These are phyloP conservation scores for Annulohypoxylon truncatum DNA, from an alignment of 2,329 filamentous ascomycete genomes.

Conservation along the genomic window DNA sequence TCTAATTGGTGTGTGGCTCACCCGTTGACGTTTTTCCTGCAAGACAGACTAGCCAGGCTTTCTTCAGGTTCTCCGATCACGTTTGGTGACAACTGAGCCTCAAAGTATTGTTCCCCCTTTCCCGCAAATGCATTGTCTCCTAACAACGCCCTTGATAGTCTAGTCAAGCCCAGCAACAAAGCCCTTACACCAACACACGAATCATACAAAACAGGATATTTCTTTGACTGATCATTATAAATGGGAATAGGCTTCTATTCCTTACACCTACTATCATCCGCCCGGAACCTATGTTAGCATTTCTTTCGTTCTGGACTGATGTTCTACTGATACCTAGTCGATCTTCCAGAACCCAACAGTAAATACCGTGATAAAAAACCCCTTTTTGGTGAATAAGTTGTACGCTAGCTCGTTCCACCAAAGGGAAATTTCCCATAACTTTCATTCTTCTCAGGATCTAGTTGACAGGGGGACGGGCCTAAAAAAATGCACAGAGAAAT, in stretches of 20 bases:
- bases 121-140: constrained; percentile 10
- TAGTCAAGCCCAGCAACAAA: not conserved
- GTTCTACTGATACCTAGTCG: not conserved
- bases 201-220: not conserved
- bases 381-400: not conserved
- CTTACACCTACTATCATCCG: not conserved
- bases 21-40: too few relatives aligned
- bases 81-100: too few relatives aligned
- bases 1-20: too few relatives aligned
- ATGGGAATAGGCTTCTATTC: not conserved
- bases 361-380: not conserved
- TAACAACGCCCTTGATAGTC: not conserved
- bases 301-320: not conserved
- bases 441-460: not conserved
- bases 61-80: too few relatives aligned
- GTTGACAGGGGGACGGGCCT: not conserved
- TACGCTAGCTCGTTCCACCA: too few relatives aligned
- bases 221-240: not conserved
- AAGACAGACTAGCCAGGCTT: not conserved
- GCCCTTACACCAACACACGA: not conserved
- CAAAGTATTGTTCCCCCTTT: too few relatives aligned
- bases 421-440: not conserved
- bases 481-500: constrained; percentile 5
- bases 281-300: not conserved
- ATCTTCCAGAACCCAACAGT: not conserved